Evolutionary conservation across 2,329 filamentous ascomycete genomes (phyloP).

Genomic region (Aureobasidium sp.): DNA sequence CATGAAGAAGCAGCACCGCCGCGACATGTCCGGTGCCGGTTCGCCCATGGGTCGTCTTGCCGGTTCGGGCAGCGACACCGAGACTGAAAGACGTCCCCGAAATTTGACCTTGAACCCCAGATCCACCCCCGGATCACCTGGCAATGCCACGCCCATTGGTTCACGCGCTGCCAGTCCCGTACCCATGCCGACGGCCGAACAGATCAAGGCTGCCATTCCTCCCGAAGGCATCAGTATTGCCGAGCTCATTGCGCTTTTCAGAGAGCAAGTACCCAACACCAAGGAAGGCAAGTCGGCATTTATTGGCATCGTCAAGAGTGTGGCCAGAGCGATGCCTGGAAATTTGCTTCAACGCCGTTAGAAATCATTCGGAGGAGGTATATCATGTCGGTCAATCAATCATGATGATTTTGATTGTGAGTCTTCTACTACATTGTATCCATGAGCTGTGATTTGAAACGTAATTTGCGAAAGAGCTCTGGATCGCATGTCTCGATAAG

Average conservation of each 20-base stretch:
- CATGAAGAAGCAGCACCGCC: slow-evolving; percentile 55
- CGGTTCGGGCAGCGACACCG: slow-evolving; percentile 64
- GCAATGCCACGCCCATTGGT: slow-evolving; percentile 27
- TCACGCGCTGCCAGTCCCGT: slow-evolving; percentile 31
- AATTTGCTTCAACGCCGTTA: no score
- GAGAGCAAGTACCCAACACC: slow-evolving; percentile 32
- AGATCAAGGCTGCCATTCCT: slow-evolving; percentile 41
- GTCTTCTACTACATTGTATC: no score
- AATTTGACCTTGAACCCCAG: slow-evolving; percentile 44
- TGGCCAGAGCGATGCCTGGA: slow-evolving; percentile 20
- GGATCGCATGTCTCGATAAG: no score
- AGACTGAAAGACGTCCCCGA: slow-evolving; percentile 54
- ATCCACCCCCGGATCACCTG: slow-evolving; percentile 29
- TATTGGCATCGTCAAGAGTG: slow-evolving; percentile 38
- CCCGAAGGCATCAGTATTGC: slow-evolving; percentile 38
- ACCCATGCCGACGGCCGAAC: slow-evolving; percentile 36
- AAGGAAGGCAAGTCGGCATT: slow-evolving; percentile 34
- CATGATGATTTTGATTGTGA: no score
- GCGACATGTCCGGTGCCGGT: slow-evolving; percentile 32
- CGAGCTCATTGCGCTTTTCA: slow-evolving; percentile 37
- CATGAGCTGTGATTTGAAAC: no score
- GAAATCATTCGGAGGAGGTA: no score
- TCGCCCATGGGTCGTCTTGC: slow-evolving; percentile 29
- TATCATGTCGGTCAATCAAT: no score
- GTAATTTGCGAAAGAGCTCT: no score